Percentiles rank a stretch among this genome's conserved stretches.
phyloP scores from a whole-genome alignment of 2,329 filamentous ascomycete genomes.

The Arthroderma uncinatum region DNA sequence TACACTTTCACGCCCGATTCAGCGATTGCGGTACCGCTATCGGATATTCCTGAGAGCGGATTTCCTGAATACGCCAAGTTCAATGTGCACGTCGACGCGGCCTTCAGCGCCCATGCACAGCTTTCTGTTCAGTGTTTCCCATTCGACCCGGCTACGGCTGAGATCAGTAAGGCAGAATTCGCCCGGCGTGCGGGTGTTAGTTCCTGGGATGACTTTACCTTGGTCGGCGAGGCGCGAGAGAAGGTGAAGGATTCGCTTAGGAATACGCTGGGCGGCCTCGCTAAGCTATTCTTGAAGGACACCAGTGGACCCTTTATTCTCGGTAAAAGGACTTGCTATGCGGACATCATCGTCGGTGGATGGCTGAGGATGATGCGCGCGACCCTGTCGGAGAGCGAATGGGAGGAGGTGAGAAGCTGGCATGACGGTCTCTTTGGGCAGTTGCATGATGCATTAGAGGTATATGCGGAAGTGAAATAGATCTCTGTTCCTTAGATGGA shows the following conservation, averaged over 20 bases:
- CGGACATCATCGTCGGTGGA: slow-evolving; percentile 47
- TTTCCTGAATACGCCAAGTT: slow-evolving; percentile 30
- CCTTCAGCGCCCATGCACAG: slow-evolving; percentile 39
- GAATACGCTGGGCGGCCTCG: slow-evolving; percentile 34
- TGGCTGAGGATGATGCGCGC: slow-evolving; percentile 41
- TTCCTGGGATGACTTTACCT: slow-evolving; percentile 31
- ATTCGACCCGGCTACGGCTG: slow-evolving; percentile 41
- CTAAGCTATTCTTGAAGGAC: slow-evolving; percentile 32
- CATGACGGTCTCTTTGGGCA: slow-evolving; percentile 11
- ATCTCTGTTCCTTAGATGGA: background rate
- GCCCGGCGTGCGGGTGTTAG: slow-evolving; percentile 36
- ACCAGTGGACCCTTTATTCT: slow-evolving; percentile 40
- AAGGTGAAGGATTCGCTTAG: slow-evolving; percentile 33
- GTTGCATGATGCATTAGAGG: slow-evolving; percentile 39
- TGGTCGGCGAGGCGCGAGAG: slow-evolving; percentile 32
- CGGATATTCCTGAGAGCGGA: slow-evolving; percentile 21
- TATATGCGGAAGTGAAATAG: slow-evolving; percentile 28
- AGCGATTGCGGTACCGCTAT: slow-evolving; percentile 30
- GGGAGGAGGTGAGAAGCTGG: slow-evolving; percentile 8
- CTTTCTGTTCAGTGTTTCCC: slow-evolving; percentile 38
- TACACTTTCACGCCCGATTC: slow-evolving; percentile 20
- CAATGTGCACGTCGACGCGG: slow-evolving; percentile 45
- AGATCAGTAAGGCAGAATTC: slow-evolving; percentile 39
- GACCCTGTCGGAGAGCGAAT: slow-evolving; percentile 2
- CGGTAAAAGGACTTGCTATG: slow-evolving; percentile 39